Base-by-base conservation (phyloP, 164 flowering plant species). In the Umbilicus rupestris region DNA sequence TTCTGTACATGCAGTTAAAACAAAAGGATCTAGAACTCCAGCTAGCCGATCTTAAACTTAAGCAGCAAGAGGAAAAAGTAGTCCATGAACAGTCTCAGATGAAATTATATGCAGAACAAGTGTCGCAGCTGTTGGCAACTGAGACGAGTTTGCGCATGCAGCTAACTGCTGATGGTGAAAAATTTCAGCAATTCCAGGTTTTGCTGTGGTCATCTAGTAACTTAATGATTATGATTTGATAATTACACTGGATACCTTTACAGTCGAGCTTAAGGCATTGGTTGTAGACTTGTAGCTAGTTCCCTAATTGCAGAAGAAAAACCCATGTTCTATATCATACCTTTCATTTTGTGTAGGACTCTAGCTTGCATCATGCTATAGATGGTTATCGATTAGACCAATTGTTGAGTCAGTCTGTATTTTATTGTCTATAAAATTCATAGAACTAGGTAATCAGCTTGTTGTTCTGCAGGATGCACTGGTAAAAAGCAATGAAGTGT, bases 111-210 rank as follows among this genome's bases (percentile, higher is more conserved):
- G 87, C 96, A 20, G 98, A 93, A 77, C 97, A 90, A 76, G 87
- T 93, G 59, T 81, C 97, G 64, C 87, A 86, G 62, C 74, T 89
- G 30, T 75, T 89, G 75, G 78, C 83, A 72, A 93, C 97, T 68
- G 98, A 93, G 74, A 93, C 90, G 77, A 87, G 77, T 78, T 77
- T 90, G 81, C 93, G 96, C 17, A 58, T 79, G 66, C 97, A 90
- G 75, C 75, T 89, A 72, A 80, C 87, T 63, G 84, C 94, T 59
- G 97, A 93, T 82, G 97, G 96, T 67, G 98, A 90, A 77, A 93
- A 89, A 63, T 93, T 93, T 71, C 94, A 90, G 70, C 98, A 93
- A 66, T 90, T 93, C 72, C 98, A 90, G 85, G 98, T 90, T 62
- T 49, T 35, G n/a, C n/a, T 73, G 42, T 58, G n/a, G 71, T 66